These are phyloP conservation scores for Xylariaceae sp. DNA, from an alignment of 2,329 filamentous ascomycete species.

Conservation along the genomic window DNA sequence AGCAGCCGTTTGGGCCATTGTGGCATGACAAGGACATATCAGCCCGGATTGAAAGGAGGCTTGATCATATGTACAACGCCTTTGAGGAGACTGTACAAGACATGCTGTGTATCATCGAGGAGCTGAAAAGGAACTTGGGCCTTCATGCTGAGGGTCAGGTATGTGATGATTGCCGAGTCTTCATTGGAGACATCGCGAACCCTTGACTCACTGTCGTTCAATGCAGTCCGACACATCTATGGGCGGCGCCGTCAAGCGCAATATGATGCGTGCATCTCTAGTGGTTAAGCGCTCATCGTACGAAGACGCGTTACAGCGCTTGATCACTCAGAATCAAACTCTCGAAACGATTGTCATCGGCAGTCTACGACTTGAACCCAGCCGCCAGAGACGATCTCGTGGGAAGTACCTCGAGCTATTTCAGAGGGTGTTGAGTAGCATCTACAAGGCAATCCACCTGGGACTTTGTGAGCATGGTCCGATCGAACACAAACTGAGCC, in stretches of 20 bases:
- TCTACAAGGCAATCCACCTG: conserved; percentile 5
- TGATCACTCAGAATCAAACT: conserved; percentile 4
- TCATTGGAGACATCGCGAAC: not conserved
- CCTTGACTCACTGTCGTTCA: not conserved
- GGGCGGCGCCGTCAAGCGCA: not conserved
- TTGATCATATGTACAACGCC: conserved; percentile 6
- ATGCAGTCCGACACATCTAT: not conserved
- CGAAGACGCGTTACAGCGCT: not conserved
- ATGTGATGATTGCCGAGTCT: not conserved
- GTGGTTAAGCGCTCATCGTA: conserved; percentile 9
- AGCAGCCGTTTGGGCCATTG: not conserved
- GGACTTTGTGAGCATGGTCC: conserved; percentile 2
- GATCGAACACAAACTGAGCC: conserved; percentile 1
- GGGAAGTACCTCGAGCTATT: conserved; percentile 1
- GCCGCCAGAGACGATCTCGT: conserved; percentile 2
- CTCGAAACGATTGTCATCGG: conserved; percentile 2
- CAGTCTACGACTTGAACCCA: conserved; percentile 7
- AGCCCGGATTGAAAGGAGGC: conserved; percentile 2
- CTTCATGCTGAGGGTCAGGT: not conserved
- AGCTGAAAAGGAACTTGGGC: conserved; percentile 2
- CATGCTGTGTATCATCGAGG: conserved; percentile 4
- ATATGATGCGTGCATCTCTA: conserved; percentile 3
- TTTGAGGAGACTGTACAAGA: conserved; percentile 3
- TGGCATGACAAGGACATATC: conserved; percentile 2
- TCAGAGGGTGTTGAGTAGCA: not conserved